Evolutionary conservation across 2,329 filamentous ascomycete genomes (phyloP).

Genomic region (Fusarium musae): DNA sequence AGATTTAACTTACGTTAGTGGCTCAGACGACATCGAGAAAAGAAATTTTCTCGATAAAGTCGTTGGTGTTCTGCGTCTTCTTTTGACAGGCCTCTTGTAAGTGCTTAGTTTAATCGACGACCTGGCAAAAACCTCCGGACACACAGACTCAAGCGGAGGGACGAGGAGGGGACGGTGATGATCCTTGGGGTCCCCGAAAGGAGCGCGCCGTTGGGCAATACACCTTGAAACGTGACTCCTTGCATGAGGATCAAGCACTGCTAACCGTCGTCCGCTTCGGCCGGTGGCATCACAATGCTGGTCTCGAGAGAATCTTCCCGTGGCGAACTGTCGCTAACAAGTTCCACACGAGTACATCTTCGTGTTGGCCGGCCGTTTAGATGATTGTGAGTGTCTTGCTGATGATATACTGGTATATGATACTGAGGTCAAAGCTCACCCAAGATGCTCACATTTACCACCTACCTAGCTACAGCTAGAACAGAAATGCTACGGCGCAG

Average conservation of each 20-base stretch:
- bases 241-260: neutral
- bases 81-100: neutral
- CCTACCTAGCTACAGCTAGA: too few relatives aligned
- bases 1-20: fast-evolving
- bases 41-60: neutral
- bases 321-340: conserved; percentile 10
- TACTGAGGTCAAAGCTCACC: too few relatives aligned
- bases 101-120: too few relatives aligned
- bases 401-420: too few relatives aligned
- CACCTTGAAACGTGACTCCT: neutral
- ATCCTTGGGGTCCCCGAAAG: neutral
- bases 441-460: too few relatives aligned
- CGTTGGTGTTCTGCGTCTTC: neutral
- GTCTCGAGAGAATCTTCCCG: conserved; percentile 34
- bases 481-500: too few relatives aligned
- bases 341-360: too few relatives aligned
- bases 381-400: too few relatives aligned
- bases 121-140: neutral
- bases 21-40: fast-evolving
- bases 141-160: neutral
- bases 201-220: neutral
- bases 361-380: too few relatives aligned
- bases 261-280: neutral
- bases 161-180: neutral
- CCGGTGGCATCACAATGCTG: conserved; percentile 41